These are phyloP conservation scores for Trichoderma endophyticum DNA, from an alignment of 2,329 filamentous ascomycete species.

Conservation along the genomic window DNA sequence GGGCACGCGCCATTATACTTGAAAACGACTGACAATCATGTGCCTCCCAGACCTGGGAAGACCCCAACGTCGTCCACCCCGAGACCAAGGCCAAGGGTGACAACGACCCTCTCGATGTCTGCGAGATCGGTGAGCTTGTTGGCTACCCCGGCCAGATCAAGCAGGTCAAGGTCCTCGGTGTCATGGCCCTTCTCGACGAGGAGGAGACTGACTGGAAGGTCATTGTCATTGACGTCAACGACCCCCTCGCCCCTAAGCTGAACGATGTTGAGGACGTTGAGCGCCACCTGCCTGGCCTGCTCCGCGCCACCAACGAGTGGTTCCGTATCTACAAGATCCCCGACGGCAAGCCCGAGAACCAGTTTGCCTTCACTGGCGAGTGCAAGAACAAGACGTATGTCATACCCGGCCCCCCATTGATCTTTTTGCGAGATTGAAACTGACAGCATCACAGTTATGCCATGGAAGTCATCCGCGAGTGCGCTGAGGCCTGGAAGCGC, in stretches of 20 bases:
- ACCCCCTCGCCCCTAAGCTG: slow-evolving; percentile 92
- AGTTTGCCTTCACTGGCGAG: slow-evolving; percentile 99
- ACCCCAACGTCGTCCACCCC: slow-evolving; percentile 91
- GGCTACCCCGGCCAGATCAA: slow-evolving; percentile 95
- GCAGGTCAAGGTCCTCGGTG: slow-evolving; percentile 99
- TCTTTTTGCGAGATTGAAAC: not conserved
- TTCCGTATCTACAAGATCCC: slow-evolving; percentile 99
- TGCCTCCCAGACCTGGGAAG: slow-evolving; percentile 83
- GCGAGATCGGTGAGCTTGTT: slow-evolving; percentile 98
- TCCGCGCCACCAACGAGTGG: slow-evolving; percentile 99
- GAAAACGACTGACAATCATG: not conserved
- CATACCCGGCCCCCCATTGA: not conserved
- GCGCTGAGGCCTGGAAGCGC: slow-evolving; percentile 94
- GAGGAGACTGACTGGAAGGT: slow-evolving; percentile 99
- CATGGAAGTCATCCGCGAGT: slow-evolving; percentile 92
- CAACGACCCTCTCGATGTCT: slow-evolving; percentile 98
- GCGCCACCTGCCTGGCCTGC: slow-evolving; percentile 92
- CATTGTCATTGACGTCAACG: slow-evolving; percentile 98
- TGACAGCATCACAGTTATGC: slow-evolving; percentile 64
- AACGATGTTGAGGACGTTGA: slow-evolving; percentile 99
- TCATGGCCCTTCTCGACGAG: slow-evolving; percentile 99
- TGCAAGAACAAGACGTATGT: slow-evolving; percentile 98
- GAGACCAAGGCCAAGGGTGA: slow-evolving; percentile 99
- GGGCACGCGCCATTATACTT: slow-evolving; percentile 11
- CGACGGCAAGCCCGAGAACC: slow-evolving; percentile 99